Evolutionary conservation across 176 grass and related monocot genomes (phyloP).

Genomic region (Secale cereale): DNA sequence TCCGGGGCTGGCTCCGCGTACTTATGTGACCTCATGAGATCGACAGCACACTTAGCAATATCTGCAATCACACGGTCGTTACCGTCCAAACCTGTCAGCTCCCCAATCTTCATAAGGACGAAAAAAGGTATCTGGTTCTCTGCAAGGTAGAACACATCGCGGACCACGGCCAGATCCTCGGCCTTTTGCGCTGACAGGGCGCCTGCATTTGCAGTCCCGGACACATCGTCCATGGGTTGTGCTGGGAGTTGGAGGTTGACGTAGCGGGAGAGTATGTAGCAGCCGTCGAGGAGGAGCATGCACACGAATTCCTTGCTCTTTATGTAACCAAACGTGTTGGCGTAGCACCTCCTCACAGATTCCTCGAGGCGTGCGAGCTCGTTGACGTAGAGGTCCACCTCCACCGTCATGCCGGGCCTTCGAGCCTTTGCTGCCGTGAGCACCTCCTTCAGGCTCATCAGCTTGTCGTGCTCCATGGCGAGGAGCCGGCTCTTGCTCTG

Average conservation of each 20-base stretch:
- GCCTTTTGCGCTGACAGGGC: no score
- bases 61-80: rapidly evolving
- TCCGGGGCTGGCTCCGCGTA: background rate
- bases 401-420: background rate
- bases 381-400: background rate
- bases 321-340: background rate
- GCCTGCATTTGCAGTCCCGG: no score
- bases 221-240: no score
- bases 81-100: background rate
- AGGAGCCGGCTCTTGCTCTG: background rate
- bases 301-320: background rate
- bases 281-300: slow-evolving; percentile 32
- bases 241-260: background rate
- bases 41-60: background rate
- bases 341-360: background rate
- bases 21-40: background rate
- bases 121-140: background rate
- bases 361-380: background rate
- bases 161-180: no score
- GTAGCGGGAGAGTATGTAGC: background rate
- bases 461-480: background rate
- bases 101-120: background rate
- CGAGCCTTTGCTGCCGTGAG: background rate
- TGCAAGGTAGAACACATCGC: no score
- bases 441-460: background rate